These are phyloP conservation scores for Ampelomyces quisqualis DNA, from an alignment of 2,329 filamentous ascomycete species.

Conservation along the genomic window DNA sequence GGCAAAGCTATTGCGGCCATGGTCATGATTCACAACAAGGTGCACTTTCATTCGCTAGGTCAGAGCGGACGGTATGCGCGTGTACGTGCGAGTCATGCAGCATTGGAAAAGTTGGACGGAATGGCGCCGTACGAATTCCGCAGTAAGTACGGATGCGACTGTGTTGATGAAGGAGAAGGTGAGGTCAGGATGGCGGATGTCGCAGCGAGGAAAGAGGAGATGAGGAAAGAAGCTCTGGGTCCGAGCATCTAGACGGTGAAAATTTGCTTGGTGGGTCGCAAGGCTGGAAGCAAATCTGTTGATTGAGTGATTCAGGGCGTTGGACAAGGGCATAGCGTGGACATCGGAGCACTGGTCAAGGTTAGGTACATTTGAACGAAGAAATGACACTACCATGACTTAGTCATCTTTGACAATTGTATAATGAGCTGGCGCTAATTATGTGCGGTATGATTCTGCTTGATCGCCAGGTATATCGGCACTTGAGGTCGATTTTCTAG, in stretches of 20 bases:
- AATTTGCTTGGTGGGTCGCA: no score
- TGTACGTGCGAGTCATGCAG: constrained; percentile 62
- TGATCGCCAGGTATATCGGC: no score
- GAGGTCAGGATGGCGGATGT: not conserved
- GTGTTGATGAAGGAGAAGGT: constrained; percentile 39
- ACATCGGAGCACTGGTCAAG: no score
- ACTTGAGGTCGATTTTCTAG: no score
- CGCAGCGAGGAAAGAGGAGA: constrained; percentile 8
- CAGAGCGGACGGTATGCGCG: constrained; percentile 73
- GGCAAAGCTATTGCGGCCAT: constrained; percentile 62
- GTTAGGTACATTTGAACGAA: no score
- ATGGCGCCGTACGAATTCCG: constrained; percentile 61
- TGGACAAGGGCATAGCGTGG: no score
- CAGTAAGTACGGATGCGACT: constrained; percentile 63
- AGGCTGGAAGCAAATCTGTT: no score
- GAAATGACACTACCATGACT: no score
- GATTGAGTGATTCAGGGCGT: no score
- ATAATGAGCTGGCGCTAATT: no score
- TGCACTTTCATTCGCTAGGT: constrained; percentile 63
- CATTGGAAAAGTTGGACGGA: constrained; percentile 54
- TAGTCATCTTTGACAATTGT: no score
- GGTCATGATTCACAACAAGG: constrained; percentile 71
- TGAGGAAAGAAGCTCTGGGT: constrained; percentile 22
- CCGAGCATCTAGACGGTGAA: constrained; percentile 22
- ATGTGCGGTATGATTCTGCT: no score